Percentiles rank a stretch among this genome's conserved stretches.
phyloP scores from a whole-genome alignment of 768 basidiomycete species.

The Agaricus sinodeliciosus region DNA sequence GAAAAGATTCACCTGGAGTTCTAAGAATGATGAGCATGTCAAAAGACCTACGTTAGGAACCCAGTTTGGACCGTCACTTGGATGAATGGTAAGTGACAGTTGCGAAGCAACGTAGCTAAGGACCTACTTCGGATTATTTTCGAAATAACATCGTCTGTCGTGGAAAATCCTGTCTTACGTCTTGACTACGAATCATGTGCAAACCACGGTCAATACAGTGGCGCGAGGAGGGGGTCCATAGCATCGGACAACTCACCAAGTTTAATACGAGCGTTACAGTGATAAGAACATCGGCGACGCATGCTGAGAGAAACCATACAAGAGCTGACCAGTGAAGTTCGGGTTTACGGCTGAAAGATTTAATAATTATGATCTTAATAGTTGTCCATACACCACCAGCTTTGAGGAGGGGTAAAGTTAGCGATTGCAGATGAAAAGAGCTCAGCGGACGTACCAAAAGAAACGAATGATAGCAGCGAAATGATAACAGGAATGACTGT shows the following conservation, averaged over 20 bases:
- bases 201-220: neutral
- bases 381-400: conserved; percentile 38
- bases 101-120: neutral
- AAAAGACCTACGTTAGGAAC: conserved; percentile 26
- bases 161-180: conserved; percentile 34
- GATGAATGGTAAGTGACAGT: conserved; percentile 7
- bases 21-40: neutral
- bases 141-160: conserved; percentile 34
- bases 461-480: conserved; percentile 26
- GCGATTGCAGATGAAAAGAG: neutral
- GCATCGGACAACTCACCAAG: conserved; percentile 22
- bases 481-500: conserved; percentile 27
- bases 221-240: neutral
- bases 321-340: conserved; percentile 38
- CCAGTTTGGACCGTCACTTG: conserved; percentile 39
- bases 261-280: conserved; percentile 30
- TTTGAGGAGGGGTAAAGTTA: conserved; percentile 8
- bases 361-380: conserved; percentile 25
- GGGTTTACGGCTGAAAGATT: conserved; percentile 32
- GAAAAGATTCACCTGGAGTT: neutral
- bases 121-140: conserved; percentile 27
- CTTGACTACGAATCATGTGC: conserved; percentile 20
- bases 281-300: conserved; percentile 34
- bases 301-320: conserved; percentile 37
- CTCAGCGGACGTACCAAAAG: conserved; percentile 20